Conservation (phyloP, 1,139 yeast genomes). For the Yamadazyma taylorii region DNA sequence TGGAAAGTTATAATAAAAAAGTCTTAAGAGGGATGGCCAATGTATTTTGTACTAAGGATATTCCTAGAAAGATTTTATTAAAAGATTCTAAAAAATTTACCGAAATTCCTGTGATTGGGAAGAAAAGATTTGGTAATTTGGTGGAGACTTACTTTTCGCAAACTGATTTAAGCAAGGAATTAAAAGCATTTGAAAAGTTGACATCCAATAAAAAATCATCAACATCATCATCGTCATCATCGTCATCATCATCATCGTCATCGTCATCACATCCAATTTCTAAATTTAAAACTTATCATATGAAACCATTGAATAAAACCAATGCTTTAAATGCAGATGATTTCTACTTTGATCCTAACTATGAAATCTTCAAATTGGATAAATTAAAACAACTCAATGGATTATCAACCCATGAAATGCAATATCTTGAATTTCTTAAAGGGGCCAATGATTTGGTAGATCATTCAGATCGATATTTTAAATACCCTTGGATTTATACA, state of each 20-base stretch:
- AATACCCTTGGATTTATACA: constrained; percentile 45
- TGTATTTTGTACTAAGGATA: constrained; percentile 33
- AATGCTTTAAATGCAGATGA: constrained; percentile 25
- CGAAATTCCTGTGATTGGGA: constrained; percentile 32
- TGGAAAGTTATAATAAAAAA: constrained; percentile 37
- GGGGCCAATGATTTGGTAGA: constrained; percentile 31
- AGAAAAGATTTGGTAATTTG: constrained; percentile 24
- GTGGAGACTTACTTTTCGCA: constrained; percentile 10
- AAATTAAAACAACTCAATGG: constrained; percentile 18
- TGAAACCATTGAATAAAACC: constrained; percentile 9
- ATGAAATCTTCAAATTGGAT: constrained; percentile 28
- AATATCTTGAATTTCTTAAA: constrained; percentile 31
- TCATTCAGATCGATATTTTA: constrained; percentile 36
- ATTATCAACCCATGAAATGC: constrained; percentile 20
- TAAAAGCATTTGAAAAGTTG: constrained; percentile 12
- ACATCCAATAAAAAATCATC: too few relatives aligned
- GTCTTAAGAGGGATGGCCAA: constrained; percentile 36
- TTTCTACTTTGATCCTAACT: constrained; percentile 34
- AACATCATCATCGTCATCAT: too few relatives aligned
- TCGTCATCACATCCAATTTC: too few relatives aligned
- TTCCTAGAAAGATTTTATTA: constrained; percentile 29
- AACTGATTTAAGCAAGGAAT: constrained; percentile 12
- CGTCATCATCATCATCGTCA: too few relatives aligned
- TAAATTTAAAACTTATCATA: constrained; percentile 7
- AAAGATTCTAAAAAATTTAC: constrained; percentile 27